These are phyloP conservation scores for Amborella trichopoda DNA, from an alignment of 164 flowering plant genomes.

Conservation along the genomic window DNA sequence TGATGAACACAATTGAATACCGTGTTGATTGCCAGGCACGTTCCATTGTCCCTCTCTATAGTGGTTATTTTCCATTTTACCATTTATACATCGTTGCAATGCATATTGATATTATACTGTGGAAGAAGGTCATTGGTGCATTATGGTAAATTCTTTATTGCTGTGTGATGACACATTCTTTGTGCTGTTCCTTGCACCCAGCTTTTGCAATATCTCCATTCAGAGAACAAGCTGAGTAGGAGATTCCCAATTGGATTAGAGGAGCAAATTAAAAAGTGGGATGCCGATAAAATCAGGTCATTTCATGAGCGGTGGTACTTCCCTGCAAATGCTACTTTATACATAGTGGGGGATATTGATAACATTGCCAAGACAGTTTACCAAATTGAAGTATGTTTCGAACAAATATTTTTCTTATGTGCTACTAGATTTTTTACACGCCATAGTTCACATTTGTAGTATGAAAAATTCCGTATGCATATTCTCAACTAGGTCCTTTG, in stretches of 20 bases:
- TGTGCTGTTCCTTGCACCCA: constrained; percentile 18
- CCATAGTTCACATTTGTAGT: too few relatives aligned
- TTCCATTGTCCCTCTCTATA: constrained; percentile 4
- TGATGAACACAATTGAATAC: constrained; percentile 99
- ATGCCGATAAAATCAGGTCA: constrained; percentile 87
- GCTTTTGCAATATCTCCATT: constrained; percentile 92
- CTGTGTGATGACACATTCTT: constrained; percentile 1
- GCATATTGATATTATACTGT: too few relatives aligned
- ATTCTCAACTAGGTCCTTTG: too few relatives aligned
- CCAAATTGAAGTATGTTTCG: constrained; percentile 72
- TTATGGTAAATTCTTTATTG: too few relatives aligned
- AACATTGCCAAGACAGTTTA: constrained; percentile 56
- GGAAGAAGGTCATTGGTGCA: too few relatives aligned
- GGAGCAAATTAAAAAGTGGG: constrained; percentile 99
- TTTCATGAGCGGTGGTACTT: constrained; percentile 99
- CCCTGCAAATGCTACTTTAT: constrained; percentile 96
- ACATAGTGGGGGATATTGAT: constrained; percentile 91
- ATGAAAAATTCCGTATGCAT: too few relatives aligned
- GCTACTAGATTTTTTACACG: too few relatives aligned
- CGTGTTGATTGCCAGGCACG: constrained; percentile 93
- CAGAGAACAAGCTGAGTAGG: constrained; percentile 95
- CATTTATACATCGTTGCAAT: too few relatives aligned
- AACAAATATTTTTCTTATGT: too few relatives aligned
- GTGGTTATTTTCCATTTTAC: too few relatives aligned
- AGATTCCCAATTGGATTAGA: constrained; percentile 98